phyloP scores from a whole-genome alignment of 1,139 yeast species.

The Protomyces lactucae-debilis region DNA sequence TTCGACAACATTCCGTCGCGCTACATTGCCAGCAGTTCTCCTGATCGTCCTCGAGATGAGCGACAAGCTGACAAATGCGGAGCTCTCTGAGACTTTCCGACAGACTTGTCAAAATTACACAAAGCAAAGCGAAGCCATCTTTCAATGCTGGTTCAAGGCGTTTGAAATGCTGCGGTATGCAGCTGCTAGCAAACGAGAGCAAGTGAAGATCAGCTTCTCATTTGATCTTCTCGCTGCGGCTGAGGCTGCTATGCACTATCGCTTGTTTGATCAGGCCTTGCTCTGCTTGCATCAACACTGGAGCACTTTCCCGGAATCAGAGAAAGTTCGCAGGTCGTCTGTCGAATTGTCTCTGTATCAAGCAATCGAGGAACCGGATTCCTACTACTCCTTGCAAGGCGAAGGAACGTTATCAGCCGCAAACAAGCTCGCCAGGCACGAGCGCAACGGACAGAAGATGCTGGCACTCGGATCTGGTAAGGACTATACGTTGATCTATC shows the following conservation, averaged over 20 bases:
- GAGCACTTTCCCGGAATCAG: slow-evolving; percentile 42
- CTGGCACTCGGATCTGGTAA: slow-evolving; percentile 55
- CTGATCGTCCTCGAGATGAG: not conserved
- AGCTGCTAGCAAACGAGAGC: not conserved
- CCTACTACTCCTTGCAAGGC: slow-evolving; percentile 34
- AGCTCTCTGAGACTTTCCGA: not conserved
- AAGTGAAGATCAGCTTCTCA: slow-evolving; percentile 14
- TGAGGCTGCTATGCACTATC: slow-evolving; percentile 30
- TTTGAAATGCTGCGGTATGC: not conserved
- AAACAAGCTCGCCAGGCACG: slow-evolving; percentile 41
- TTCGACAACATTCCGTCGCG: not conserved
- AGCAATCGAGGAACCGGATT: slow-evolving; percentile 20
- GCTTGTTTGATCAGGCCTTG: slow-evolving; percentile 29
- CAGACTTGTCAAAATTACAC: slow-evolving; percentile 7
- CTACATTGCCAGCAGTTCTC: not conserved
- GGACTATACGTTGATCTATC: slow-evolving; percentile 16
- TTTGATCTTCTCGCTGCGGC: slow-evolving; percentile 25
- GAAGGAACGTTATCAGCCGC: slow-evolving; percentile 53
- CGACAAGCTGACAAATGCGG: not conserved
- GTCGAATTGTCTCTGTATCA: slow-evolving; percentile 46
- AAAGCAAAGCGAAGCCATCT: not conserved
- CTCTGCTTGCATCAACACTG: slow-evolving; percentile 32
- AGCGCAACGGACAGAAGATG: slow-evolving; percentile 41
- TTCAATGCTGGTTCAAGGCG: not conserved
- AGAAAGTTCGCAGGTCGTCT: slow-evolving; percentile 47